phyloP scores from a whole-genome alignment of 108 stramenopile species.

The Asterionellopsis glacialis region DNA sequence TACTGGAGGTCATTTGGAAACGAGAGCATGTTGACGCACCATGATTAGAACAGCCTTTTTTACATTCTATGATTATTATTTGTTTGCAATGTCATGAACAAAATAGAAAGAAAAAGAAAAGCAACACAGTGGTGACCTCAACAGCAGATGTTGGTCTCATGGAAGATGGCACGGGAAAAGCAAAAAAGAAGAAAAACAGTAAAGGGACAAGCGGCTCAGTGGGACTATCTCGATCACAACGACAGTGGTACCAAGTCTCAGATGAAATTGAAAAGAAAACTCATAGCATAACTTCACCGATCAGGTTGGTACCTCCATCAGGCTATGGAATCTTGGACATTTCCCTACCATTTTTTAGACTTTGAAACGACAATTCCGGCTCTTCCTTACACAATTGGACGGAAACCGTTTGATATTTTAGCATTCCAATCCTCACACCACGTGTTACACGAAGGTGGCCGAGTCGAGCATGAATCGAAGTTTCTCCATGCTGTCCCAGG shows the following conservation, averaged over 20 bases:
- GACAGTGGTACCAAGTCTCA: constrained; percentile 40
- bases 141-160: constrained; percentile 18
- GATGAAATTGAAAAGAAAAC: background rate
- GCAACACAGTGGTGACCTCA: too few relatives aligned
- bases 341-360: constrained; percentile 50
- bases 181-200: constrained; percentile 5
- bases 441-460: constrained; percentile 17
- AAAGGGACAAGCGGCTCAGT: background rate
- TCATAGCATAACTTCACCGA: background rate
- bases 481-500: constrained; percentile 38
- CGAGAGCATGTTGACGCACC: too few relatives aligned
- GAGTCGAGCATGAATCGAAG: constrained; percentile 33
- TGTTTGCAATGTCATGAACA: too few relatives aligned
- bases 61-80: too few relatives aligned
- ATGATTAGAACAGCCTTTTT: too few relatives aligned
- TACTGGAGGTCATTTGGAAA: too few relatives aligned
- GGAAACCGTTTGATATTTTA: constrained; percentile 34
- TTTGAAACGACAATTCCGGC: constrained; percentile 43
- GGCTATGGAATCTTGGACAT: constrained; percentile 33
- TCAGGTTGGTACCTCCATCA: constrained; percentile 19
- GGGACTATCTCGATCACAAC: constrained; percentile 17
- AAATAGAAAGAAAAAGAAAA: too few relatives aligned
- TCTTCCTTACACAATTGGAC: constrained; percentile 33
- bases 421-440: constrained; percentile 56
- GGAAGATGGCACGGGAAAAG: constrained; percentile 10